These are phyloP conservation scores for Monosporascus sp. DNA, from an alignment of 2,329 filamentous ascomycete species.

Conservation along the genomic window DNA sequence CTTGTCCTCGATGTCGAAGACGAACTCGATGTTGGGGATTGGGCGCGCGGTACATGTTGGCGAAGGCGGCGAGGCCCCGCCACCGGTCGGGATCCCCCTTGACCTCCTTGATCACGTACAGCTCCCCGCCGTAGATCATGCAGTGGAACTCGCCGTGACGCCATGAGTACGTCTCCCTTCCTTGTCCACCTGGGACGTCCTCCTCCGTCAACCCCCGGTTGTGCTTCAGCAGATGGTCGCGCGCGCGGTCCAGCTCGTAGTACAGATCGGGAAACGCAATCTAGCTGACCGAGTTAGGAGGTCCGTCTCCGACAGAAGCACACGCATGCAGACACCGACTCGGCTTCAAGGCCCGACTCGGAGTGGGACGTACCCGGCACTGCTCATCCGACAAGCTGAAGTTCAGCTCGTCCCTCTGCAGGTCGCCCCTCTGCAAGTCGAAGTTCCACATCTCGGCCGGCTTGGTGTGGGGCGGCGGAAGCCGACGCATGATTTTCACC, in stretches of 20 bases:
- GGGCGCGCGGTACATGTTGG: slow-evolving; percentile 15
- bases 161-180: slow-evolving; percentile 9
- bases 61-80: slow-evolving; percentile 16
- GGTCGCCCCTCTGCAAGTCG: slow-evolving; percentile 11
- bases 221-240: slow-evolving; percentile 10
- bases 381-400: slow-evolving; percentile 16
- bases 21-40: slow-evolving; percentile 18
- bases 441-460: slow-evolving; percentile 10
- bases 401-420: slow-evolving; percentile 13
- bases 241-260: slow-evolving; percentile 17
- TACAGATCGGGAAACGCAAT: slow-evolving; percentile 16
- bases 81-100: slow-evolving; percentile 20
- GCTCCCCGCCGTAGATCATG: slow-evolving; percentile 16
- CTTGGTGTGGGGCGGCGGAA: not conserved
- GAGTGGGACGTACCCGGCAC: slow-evolving; percentile 10
- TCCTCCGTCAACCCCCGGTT: slow-evolving; percentile 10
- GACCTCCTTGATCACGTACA: slow-evolving; percentile 16
- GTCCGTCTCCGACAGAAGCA: not conserved
- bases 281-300: slow-evolving; percentile 2
- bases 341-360: too few relatives aligned
- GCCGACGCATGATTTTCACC: not conserved
- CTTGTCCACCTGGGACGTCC: slow-evolving; percentile 11
- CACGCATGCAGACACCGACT: not conserved
- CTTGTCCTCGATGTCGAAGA: slow-evolving; percentile 18
- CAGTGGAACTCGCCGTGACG: slow-evolving; percentile 17